phyloP scores from a whole-genome alignment of 2,329 filamentous ascomycete species.

The Alternaria tenuissima region DNA sequence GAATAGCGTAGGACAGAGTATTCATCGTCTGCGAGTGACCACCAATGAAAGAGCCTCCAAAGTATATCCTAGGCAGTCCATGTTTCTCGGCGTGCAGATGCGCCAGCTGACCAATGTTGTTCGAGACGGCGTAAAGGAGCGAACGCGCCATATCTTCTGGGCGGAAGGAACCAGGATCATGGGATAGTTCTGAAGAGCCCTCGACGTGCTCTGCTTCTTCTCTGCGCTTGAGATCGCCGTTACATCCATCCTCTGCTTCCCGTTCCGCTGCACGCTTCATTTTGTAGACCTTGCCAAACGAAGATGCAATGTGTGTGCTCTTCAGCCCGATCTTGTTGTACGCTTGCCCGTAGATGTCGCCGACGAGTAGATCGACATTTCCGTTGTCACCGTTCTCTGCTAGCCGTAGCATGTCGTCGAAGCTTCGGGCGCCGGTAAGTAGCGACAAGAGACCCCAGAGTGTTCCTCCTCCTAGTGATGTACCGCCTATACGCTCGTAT shows the following conservation, averaged over 20 bases:
- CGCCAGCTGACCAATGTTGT: conserved; percentile 98
- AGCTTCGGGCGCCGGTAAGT: conserved; percentile 91
- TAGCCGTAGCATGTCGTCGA: conserved; percentile 95
- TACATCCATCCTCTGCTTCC: conserved; percentile 74
- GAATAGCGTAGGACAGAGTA: conserved; percentile 94
- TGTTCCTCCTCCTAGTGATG: conserved; percentile 94
- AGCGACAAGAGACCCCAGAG: conserved; percentile 94
- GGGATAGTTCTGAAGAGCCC: conserved; percentile 39
- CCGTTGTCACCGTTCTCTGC: conserved; percentile 91
- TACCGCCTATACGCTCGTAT: conserved; percentile 91
- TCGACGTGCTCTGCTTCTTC: conserved; percentile 47
- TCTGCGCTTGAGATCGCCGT: conserved; percentile 57
- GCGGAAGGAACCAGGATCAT: conserved; percentile 66
- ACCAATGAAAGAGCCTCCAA: conserved; percentile 95
- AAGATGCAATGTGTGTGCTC: conserved; percentile 92
- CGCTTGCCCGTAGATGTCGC: conserved; percentile 95
- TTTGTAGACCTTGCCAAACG: conserved; percentile 95
- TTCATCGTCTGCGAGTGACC: conserved; percentile 98
- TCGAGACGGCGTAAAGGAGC: conserved; percentile 89
- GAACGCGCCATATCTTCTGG: conserved; percentile 88
- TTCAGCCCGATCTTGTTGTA: conserved; percentile 97
- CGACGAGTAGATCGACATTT: conserved; percentile 94
- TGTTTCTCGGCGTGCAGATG: conserved; percentile 98
- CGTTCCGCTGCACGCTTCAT: conserved; percentile 86
- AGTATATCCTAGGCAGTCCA: conserved; percentile 90